Percentiles rank a stretch among this genome's conserved stretches.
These are phyloP conservation scores for Lipomyces oligophaga DNA, from an alignment of 805 yeast species.

Conservation along the genomic window DNA sequence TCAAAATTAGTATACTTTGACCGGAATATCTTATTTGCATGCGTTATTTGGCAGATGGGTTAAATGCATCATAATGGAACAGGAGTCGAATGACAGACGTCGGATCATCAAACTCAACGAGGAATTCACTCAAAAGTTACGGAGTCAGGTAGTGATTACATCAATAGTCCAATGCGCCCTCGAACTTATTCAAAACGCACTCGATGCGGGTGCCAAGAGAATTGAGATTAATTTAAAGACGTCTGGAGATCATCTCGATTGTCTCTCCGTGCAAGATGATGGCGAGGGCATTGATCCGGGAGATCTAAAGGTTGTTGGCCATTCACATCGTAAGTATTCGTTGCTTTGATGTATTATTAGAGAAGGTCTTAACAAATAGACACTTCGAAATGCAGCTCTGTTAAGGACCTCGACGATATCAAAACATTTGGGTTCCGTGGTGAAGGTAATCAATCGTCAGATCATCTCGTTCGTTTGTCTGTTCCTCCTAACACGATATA, in stretches of 20 bases:
- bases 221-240: slow-evolving; percentile 13
- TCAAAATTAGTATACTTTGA: too few species aligned
- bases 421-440: slow-evolving; percentile 28
- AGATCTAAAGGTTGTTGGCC: slow-evolving; percentile 45
- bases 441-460: slow-evolving; percentile 26
- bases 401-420: slow-evolving; percentile 35
- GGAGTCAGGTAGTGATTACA: slow-evolving; percentile 15
- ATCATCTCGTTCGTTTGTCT: not conserved
- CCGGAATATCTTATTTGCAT: too few species aligned
- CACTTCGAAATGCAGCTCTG: slow-evolving; percentile 46
- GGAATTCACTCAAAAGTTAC: too few species aligned
- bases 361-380: slow-evolving; percentile 1
- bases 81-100: too few species aligned
- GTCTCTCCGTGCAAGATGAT: slow-evolving; percentile 48
- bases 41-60: too few species aligned
- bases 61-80: too few species aligned
- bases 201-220: slow-evolving; percentile 23
- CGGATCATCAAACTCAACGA: too few species aligned
- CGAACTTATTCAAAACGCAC: slow-evolving; percentile 24
- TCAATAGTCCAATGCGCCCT: slow-evolving; percentile 17
- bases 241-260: slow-evolving; percentile 9
- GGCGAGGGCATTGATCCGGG: slow-evolving; percentile 56
- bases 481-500: not conserved
- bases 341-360: not conserved
- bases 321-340: slow-evolving; percentile 32